Conservation (phyloP, 169 alveolate genomes). For the Eimeria falciformis region DNA sequence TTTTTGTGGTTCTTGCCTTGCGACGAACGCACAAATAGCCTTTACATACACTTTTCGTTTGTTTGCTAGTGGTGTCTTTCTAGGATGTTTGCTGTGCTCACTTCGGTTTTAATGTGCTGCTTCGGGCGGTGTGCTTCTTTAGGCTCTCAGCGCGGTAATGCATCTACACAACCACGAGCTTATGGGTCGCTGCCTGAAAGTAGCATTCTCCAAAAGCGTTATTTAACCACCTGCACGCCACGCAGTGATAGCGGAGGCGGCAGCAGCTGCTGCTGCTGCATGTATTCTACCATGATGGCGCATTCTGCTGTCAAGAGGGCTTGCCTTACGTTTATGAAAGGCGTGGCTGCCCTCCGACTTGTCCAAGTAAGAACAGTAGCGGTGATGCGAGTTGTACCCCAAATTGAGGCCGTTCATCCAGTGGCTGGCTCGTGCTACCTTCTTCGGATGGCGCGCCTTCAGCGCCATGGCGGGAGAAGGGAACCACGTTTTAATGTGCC, state of each 20-base stretch:
- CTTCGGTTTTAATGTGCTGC: not conserved
- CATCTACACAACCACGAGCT: slow-evolving; percentile 82
- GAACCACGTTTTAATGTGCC: too few species aligned
- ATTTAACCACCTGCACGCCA: not conserved
- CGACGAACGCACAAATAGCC: not conserved
- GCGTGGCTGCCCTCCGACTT: too few species aligned
- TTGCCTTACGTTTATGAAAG: too few species aligned
- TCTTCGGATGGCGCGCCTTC: too few species aligned
- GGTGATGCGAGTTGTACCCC: too few species aligned
- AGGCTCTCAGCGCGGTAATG: slow-evolving; percentile 84
- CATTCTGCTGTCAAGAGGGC: too few species aligned
- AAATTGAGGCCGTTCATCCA: too few species aligned
- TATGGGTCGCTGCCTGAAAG: slow-evolving; percentile 81
- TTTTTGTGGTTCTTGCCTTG: not conserved
- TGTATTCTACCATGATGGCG: too few species aligned
- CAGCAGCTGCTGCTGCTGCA: not conserved
- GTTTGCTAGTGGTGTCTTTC: too few species aligned
- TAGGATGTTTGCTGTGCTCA: not conserved
- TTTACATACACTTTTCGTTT: not conserved
- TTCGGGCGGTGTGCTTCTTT: not conserved
- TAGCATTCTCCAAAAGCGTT: slow-evolving; percentile 82
- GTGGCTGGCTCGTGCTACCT: too few species aligned
- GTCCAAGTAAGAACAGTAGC: too few species aligned
- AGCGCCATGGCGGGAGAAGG: too few species aligned
- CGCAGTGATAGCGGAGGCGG: not conserved